Evolutionary conservation across 768 basidiomycete genomes (phyloP).

Genomic region (Cystobasidium tubakii): DNA sequence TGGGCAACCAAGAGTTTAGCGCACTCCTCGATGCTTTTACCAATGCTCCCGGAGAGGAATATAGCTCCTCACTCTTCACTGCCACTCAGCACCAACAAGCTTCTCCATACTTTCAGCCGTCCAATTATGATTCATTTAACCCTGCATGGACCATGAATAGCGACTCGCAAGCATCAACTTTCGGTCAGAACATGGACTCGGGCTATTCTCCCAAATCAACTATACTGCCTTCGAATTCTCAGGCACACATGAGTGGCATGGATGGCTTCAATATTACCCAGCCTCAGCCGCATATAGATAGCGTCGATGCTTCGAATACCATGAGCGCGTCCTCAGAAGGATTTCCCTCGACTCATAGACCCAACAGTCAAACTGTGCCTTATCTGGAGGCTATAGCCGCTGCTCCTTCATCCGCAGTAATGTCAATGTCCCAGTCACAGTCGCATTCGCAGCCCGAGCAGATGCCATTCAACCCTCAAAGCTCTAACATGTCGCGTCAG

Average conservation of each 20-base stretch:
- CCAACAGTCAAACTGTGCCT: background rate
- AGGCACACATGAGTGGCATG: background rate
- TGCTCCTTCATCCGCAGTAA: background rate
- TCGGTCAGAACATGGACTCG: background rate
- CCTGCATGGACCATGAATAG: background rate
- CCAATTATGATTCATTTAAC: background rate
- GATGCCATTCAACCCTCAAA: background rate
- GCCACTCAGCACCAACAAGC: background rate
- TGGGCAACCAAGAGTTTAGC: background rate
- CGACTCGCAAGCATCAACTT: background rate
- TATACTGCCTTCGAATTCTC: background rate
- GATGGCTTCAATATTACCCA: too few species aligned
- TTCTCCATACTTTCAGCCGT: background rate
- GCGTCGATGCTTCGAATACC: background rate
- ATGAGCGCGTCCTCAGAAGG: background rate
- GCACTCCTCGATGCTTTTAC: constrained; percentile 9
- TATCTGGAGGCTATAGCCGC: background rate
- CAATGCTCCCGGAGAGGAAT: background rate
- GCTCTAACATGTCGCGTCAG: background rate
- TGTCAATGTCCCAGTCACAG: background rate
- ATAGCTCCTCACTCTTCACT: background rate
- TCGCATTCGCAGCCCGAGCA: background rate
- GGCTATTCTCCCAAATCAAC: background rate
- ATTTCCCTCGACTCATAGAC: background rate
- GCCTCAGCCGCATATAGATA: background rate